Evolutionary conservation across 163 green algal genomes (phyloP).

Genomic region (Scenedesmus sp.): DNA sequence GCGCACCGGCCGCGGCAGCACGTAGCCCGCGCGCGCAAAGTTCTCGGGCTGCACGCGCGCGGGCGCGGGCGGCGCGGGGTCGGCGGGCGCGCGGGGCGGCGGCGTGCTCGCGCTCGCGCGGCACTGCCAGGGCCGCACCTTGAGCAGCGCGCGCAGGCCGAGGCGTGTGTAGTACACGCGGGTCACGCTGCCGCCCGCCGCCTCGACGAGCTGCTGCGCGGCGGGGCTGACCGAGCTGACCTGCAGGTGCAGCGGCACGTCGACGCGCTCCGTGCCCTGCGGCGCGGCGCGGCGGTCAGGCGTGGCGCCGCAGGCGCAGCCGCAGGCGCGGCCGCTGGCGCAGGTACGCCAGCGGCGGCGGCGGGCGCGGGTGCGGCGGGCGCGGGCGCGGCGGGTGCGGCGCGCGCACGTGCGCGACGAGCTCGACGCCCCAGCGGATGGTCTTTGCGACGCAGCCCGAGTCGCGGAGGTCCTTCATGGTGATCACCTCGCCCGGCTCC

Average conservation of each 20-base stretch:
- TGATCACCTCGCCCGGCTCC: conserved; percentile 68
- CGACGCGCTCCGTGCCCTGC: conserved; percentile 37
- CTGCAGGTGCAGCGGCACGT: conserved; percentile 63
- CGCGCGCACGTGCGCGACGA: conserved; percentile 58
- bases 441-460: conserved; percentile 51
- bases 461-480: conserved; percentile 82
- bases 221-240: conserved; percentile 61
- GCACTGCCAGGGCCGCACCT: conserved; percentile 47
- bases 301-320: not conserved
- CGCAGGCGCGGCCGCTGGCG: not conserved
- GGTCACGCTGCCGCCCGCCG: conserved; percentile 65
- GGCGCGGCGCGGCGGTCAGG: too few relatives aligned
- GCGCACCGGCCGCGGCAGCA: conserved; percentile 61
- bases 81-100: not conserved
- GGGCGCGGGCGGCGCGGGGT: not conserved
- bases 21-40: conserved; percentile 57
- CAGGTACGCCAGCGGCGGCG: too few relatives aligned
- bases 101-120: not conserved
- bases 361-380: too few relatives aligned
- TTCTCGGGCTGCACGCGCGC: conserved; percentile 56
- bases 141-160: conserved; percentile 74
- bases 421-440: conserved; percentile 66
- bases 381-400: not conserved
- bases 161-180: conserved; percentile 83
- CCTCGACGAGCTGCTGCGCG: conserved; percentile 59